Evolutionary conservation across 306 rosid genomes (phyloP).

Genomic region (Castanea mollissima): DNA sequence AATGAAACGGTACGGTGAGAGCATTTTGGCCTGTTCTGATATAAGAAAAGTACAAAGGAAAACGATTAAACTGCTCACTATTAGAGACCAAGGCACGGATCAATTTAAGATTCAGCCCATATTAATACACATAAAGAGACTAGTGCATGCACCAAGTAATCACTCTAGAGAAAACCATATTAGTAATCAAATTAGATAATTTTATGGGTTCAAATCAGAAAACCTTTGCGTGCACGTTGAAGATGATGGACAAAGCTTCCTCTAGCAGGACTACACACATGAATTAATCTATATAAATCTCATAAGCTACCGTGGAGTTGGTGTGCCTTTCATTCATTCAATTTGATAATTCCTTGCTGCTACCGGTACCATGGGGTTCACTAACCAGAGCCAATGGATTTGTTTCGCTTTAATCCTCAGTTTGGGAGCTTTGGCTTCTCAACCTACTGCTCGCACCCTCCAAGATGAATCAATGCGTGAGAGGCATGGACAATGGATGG

Average conservation of each 20-base stretch:
- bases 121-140: too few species aligned
- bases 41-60: background rate
- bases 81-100: background rate
- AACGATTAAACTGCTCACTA: background rate
- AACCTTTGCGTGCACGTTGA: background rate
- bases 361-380: constrained; percentile 26
- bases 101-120: too few species aligned
- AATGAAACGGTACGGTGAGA: background rate
- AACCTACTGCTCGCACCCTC: constrained; percentile 38
- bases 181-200: background rate
- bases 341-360: background rate
- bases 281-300: background rate
- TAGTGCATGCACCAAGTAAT: too few species aligned
- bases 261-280: background rate
- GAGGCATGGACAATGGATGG: constrained; percentile 41
- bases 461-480: constrained; percentile 28
- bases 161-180: background rate
- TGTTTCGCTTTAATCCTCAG: constrained; percentile 21
- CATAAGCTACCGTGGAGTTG: background rate
- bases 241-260: background rate
- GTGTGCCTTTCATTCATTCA: background rate
- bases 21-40: background rate
- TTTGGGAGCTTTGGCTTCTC: constrained; percentile 18
- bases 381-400: constrained; percentile 2
- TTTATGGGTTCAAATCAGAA: background rate